Conservation (phyloP, 2,329 filamentous ascomycete species). For the Ophiostoma perfectum region DNA sequence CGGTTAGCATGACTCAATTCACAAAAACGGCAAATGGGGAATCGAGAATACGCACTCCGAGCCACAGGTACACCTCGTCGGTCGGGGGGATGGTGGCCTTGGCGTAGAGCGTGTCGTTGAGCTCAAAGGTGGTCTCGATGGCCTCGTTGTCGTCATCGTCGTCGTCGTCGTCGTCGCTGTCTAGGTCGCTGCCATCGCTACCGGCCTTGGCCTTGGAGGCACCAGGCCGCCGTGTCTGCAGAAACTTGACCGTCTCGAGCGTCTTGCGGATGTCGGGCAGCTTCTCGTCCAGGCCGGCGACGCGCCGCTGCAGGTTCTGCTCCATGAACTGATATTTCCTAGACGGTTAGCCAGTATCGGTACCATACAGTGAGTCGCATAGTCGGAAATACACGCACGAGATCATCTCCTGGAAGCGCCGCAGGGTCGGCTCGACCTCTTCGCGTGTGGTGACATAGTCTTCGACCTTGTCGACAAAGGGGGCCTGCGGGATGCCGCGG, state of each 20-base stretch:
- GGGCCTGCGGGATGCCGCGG: constrained; percentile 74
- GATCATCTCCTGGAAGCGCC: constrained; percentile 89
- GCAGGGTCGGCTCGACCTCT: constrained; percentile 74
- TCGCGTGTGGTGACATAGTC: constrained; percentile 75
- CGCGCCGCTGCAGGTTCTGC: constrained; percentile 79
- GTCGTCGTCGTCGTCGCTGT: constrained; percentile 13
- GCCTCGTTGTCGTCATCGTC: constrained; percentile 38
- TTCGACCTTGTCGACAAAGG: constrained; percentile 82
- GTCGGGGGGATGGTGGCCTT: constrained; percentile 77
- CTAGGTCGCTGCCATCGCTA: constrained; percentile 11
- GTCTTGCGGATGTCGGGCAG: constrained; percentile 97
- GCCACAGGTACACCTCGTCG: constrained; percentile 92
- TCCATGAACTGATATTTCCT: constrained; percentile 99
- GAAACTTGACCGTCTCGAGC: constrained; percentile 79
- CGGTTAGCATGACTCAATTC: constrained; percentile 42
- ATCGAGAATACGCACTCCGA: constrained; percentile 52
- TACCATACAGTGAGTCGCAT: no score
- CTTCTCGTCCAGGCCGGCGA: constrained; percentile 80
- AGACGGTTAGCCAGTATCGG: no score
- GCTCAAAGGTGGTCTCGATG: constrained; percentile 88
- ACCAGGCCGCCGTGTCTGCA: constrained; percentile 45
- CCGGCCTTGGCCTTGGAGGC: background rate
- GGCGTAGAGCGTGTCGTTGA: constrained; percentile 92
- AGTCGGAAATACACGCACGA: constrained; percentile 37
- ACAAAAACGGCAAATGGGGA: background rate